phyloP scores from a whole-genome alignment of 176 grass and related monocot genomes.

The Saccharum officinarum region DNA sequence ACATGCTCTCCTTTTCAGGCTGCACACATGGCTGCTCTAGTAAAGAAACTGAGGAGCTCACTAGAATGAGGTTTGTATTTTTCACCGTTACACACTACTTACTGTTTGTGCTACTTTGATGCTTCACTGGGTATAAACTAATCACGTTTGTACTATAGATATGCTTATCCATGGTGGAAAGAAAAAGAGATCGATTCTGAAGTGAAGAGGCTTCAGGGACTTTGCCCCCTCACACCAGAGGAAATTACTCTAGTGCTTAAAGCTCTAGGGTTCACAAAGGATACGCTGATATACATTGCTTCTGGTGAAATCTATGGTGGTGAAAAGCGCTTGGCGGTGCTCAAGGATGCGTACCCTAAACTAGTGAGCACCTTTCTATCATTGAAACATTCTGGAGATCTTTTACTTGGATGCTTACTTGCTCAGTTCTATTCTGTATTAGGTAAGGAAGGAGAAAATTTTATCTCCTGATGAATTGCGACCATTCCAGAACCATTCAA shows the following conservation, averaged over 20 bases:
- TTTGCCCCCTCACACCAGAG: conserved; percentile 95
- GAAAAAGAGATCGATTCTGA: conserved; percentile 94
- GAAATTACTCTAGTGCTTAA: conserved; percentile 84
- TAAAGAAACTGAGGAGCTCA: conserved; percentile 74
- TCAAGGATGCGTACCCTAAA: conserved; percentile 81
- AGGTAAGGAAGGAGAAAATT: conserved; percentile 96
- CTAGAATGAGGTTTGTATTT: conserved; percentile 76
- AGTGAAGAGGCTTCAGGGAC: conserved; percentile 80
- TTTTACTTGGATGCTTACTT: conserved; percentile 20
- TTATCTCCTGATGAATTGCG: conserved; percentile 69
- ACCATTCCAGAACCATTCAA: conserved; percentile 89
- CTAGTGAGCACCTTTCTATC: conserved; percentile 49
- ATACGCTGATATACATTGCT: conserved; percentile 96
- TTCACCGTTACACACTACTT: background rate
- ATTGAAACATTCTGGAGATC: background rate
- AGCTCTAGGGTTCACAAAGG: conserved; percentile 69
- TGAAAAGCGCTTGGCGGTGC: conserved; percentile 64
- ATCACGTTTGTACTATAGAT: conserved; percentile 44
- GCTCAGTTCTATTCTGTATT: conserved; percentile 18
- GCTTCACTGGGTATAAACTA: conserved; percentile 9
- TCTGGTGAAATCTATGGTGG: conserved; percentile 97
- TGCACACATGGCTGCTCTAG: conserved; percentile 92
- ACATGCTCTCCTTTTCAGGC: conserved; percentile 97
- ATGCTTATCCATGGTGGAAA: conserved; percentile 99
- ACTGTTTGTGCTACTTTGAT: background rate